phyloP scores from a whole-genome alignment of 257 asterid genomes.

The Przewalskia tangutica region DNA sequence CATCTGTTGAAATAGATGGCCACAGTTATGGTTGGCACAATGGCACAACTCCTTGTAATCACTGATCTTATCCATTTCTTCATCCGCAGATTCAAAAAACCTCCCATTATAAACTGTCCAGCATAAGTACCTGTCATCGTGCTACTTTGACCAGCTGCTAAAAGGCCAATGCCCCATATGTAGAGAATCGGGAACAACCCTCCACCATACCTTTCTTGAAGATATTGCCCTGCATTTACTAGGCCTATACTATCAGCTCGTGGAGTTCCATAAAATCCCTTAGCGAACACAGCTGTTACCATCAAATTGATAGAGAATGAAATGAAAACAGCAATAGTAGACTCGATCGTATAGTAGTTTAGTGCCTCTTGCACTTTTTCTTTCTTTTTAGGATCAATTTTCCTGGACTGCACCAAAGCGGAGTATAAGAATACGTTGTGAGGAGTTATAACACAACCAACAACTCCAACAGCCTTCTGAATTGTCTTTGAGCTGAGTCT shows the following conservation, averaged over 20 bases:
- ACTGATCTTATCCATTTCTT: constrained; percentile 66
- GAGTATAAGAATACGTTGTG: constrained; percentile 69
- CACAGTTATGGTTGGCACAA: constrained; percentile 47
- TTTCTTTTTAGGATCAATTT: constrained; percentile 44
- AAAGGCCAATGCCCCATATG: constrained; percentile 67
- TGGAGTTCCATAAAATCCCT: constrained; percentile 49
- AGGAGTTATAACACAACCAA: constrained; percentile 72
- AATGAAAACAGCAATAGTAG: constrained; percentile 42
- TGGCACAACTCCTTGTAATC: constrained; percentile 68
- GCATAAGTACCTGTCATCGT: constrained; percentile 76
- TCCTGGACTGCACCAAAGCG: constrained; percentile 60
- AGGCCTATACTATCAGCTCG: constrained; percentile 43
- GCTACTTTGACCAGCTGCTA: constrained; percentile 79
- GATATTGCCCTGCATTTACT: constrained; percentile 58
- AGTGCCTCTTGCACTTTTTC: constrained; percentile 69
- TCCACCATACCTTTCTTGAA: constrained; percentile 51
- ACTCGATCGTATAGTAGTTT: constrained; percentile 62
- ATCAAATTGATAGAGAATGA: constrained; percentile 51
- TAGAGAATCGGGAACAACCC: constrained; percentile 47
- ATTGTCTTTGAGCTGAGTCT: constrained; percentile 48
- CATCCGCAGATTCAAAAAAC: constrained; percentile 52
- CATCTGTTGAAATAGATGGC: constrained; percentile 56
- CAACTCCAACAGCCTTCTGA: constrained; percentile 64
- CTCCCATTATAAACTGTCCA: constrained; percentile 75
- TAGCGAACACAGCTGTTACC: constrained; percentile 59